These are phyloP conservation scores for Centella asiatica DNA, from an alignment of 129 eudicot species.

Conservation along the genomic window DNA sequence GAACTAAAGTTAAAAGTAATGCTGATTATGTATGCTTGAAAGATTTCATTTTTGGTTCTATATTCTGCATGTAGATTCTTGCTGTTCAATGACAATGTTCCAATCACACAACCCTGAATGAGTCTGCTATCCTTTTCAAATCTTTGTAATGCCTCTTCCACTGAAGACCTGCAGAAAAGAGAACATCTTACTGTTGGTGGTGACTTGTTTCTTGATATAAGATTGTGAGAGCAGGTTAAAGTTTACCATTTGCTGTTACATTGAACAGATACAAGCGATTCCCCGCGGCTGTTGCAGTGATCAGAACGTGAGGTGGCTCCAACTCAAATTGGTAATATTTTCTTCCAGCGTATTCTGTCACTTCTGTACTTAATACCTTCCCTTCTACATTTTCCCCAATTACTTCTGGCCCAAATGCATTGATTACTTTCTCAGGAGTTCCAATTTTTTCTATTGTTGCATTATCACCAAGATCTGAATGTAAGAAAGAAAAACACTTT, in stretches of 20 bases:
- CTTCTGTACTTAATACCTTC: slow-evolving; percentile 62
- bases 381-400: slow-evolving; percentile 95
- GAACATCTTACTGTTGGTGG: not conserved
- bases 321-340: slow-evolving; percentile 83
- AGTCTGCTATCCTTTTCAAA: slow-evolving; percentile 67
- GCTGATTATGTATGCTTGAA: not conserved
- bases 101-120: slow-evolving; percentile 64
- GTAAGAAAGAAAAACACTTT: slow-evolving; percentile 22
- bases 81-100: not conserved
- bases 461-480: slow-evolving; percentile 71
- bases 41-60: not conserved
- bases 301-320: slow-evolving; percentile 85
- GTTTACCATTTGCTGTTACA: slow-evolving; percentile 71
- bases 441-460: slow-evolving; percentile 76
- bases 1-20: not conserved
- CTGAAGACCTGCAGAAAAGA: slow-evolving; percentile 59
- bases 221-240: not conserved
- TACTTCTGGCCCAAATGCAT: slow-evolving; percentile 89
- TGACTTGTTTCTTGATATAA: not conserved
- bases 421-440: slow-evolving; percentile 79
- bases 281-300: slow-evolving; percentile 95
- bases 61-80: not conserved
- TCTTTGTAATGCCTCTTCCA: slow-evolving; percentile 89
- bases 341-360: slow-evolving; percentile 71
- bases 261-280: slow-evolving; percentile 83